Percentiles rank a stretch among this genome's conserved stretches.
These are phyloP conservation scores for Coniella vitis DNA, from an alignment of 2,329 filamentous ascomycete genomes.

Conservation along the genomic window DNA sequence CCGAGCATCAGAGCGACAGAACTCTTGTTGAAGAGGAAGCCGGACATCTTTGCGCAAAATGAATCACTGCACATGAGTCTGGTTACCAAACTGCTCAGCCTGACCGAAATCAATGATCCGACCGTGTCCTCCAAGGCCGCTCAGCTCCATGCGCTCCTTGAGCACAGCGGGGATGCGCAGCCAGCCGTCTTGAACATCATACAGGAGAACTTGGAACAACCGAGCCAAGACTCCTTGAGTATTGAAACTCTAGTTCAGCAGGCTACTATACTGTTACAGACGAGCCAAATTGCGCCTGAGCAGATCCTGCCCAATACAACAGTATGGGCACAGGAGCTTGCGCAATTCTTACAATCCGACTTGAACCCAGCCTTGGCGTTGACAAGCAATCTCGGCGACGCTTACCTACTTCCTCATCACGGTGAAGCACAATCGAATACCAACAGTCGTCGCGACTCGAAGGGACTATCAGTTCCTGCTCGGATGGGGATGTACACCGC, in stretches of 20 bases:
- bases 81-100: slow-evolving; percentile 44
- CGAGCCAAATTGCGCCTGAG: slow-evolving; percentile 27
- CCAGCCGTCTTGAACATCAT: slow-evolving; percentile 45
- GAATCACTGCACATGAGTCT: slow-evolving; percentile 41
- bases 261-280: slow-evolving; percentile 32
- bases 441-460: slow-evolving; percentile 48
- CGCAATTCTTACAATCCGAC: slow-evolving; percentile 42
- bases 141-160: slow-evolving; percentile 38
- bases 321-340: slow-evolving; percentile 60
- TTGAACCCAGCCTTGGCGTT: slow-evolving; percentile 63
- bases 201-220: slow-evolving; percentile 47
- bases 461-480: slow-evolving; percentile 65
- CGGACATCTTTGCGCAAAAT: slow-evolving; percentile 37
- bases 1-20: slow-evolving; percentile 39
- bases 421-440: slow-evolving; percentile 5
- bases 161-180: slow-evolving; percentile 34
- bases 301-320: slow-evolving; percentile 56
- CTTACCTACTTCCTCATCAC: slow-evolving; percentile 49
- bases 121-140: slow-evolving; percentile 33
- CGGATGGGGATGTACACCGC: slow-evolving; percentile 68
- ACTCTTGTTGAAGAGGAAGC: slow-evolving; percentile 37
- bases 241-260: slow-evolving; percentile 49
- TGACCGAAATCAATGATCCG: slow-evolving; percentile 43
- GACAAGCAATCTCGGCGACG: slow-evolving; percentile 65
- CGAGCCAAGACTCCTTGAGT: slow-evolving; percentile 41